Conservation (phyloP, 1,284 basidiomycete genomes). For the Trichosporon sp. region DNA sequence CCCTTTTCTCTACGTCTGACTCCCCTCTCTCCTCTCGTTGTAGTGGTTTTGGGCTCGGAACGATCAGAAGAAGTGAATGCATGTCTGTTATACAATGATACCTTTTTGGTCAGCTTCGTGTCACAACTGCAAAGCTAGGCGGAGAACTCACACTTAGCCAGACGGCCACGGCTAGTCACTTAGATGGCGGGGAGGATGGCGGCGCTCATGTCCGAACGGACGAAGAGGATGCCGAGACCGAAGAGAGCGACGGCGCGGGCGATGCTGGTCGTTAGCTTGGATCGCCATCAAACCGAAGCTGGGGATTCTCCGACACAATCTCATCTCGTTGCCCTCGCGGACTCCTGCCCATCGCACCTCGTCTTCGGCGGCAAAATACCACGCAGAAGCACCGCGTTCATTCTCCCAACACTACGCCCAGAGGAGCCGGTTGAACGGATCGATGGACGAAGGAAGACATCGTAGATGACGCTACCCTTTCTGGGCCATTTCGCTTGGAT, state of each 20-base stretch:
- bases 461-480: too few relatives aligned
- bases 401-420: too few relatives aligned
- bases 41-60: slow-evolving; percentile 6
- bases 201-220: slow-evolving; percentile 28
- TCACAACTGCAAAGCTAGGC: not conserved
- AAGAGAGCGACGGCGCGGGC: slow-evolving; percentile 35
- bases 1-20: not conserved
- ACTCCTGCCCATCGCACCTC: too few relatives aligned
- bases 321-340: too few relatives aligned
- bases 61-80: slow-evolving; percentile 28
- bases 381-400: too few relatives aligned
- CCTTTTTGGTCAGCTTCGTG: slow-evolving; percentile 20
- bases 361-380: too few relatives aligned
- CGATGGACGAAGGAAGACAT: too few relatives aligned
- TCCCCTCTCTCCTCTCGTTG: not conserved
- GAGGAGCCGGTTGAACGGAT: too few relatives aligned
- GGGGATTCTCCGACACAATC: too few relatives aligned
- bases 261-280: slow-evolving; percentile 26
- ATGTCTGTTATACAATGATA: slow-evolving; percentile 36
- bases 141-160: slow-evolving; percentile 6
- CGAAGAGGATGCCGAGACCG: slow-evolving; percentile 30
- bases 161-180: slow-evolving; percentile 6
- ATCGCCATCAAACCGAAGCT: not conserved
- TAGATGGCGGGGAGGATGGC: slow-evolving; percentile 36
- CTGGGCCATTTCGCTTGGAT: too few relatives aligned